These are phyloP conservation scores for Pythium coloratum DNA, from an alignment of 352 stramenopile species.

Conservation along the genomic window DNA sequence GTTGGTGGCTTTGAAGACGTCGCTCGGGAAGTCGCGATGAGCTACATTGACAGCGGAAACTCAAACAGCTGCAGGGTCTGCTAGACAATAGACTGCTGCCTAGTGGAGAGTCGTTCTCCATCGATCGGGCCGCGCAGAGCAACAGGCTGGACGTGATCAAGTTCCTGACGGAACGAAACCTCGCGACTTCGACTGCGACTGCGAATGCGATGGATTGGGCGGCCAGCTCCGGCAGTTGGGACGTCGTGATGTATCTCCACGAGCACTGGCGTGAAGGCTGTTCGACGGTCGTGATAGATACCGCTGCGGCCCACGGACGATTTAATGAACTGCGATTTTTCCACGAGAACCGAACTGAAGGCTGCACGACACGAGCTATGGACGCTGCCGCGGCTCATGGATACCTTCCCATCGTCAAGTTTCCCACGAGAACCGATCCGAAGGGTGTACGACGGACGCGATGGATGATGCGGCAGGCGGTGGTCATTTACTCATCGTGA, in stretches of 20 bases:
- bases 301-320: background rate
- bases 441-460: constrained; percentile 3
- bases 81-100: background rate
- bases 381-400: background rate
- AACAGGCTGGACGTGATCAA: background rate
- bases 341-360: constrained; percentile 1
- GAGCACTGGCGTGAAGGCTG: background rate
- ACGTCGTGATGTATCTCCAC: background rate
- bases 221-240: background rate
- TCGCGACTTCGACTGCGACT: background rate
- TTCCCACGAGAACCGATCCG: background rate
- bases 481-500: background rate
- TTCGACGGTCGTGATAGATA: constrained; percentile 1
- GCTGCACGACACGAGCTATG: background rate
- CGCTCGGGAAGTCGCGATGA: background rate
- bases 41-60: background rate
- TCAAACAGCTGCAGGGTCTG: background rate
- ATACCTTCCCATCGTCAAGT: no score
- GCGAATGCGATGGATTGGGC: constrained; percentile 1
- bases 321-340: background rate
- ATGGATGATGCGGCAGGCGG: background rate
- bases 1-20: background rate
- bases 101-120: background rate
- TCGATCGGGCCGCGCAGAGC: background rate
- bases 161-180: background rate